A percentile compares a stretch with the other conserved stretches of the same genome.
These are phyloP conservation scores for Saccharomyces hybrid DNA, from an alignment of 1,139 yeast species.

Conservation along the genomic window DNA sequence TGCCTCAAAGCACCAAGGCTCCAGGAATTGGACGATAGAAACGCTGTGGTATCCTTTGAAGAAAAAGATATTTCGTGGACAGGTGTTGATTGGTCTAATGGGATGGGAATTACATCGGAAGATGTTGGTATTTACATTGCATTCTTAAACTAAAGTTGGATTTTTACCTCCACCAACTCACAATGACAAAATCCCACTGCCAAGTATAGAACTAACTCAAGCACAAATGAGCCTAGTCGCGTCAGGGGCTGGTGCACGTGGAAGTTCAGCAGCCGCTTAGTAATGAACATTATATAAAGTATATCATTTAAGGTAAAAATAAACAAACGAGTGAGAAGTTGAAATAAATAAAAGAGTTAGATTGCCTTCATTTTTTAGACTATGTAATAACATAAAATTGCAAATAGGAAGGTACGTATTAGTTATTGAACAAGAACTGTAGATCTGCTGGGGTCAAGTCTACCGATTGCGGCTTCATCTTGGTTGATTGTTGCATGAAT, in stretches of 20 bases:
- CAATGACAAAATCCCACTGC: slow-evolving; percentile 42
- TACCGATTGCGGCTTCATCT: slow-evolving; percentile 82
- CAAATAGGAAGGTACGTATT: slow-evolving; percentile 9
- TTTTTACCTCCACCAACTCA: slow-evolving; percentile 58
- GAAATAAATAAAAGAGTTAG: neutral
- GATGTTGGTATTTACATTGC: slow-evolving; percentile 72
- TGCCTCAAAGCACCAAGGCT: slow-evolving; percentile 86
- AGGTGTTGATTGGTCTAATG: slow-evolving; percentile 57
- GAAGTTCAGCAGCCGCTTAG: slow-evolving; percentile 31
- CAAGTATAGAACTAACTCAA: slow-evolving; percentile 47
- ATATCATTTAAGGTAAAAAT: slow-evolving; percentile 36
- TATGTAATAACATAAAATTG: neutral
- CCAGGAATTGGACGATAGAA: slow-evolving; percentile 88
- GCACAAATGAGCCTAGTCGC: slow-evolving; percentile 59
- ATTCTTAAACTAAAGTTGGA: slow-evolving; percentile 69
- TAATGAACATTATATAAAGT: neutral
- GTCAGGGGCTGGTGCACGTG: slow-evolving; percentile 88
- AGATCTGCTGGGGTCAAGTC: slow-evolving; percentile 87
- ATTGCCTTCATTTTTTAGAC: neutral
- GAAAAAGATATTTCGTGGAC: slow-evolving; percentile 54
- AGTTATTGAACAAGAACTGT: slow-evolving; percentile 83
- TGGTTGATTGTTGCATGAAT: slow-evolving; percentile 90
- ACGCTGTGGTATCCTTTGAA: slow-evolving; percentile 65
- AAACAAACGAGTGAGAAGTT: slow-evolving; percentile 57
- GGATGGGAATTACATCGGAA: slow-evolving; percentile 60